Evolutionary conservation across 257 asterid genomes (phyloP).

Genomic region (Nicotiana tabacum): DNA sequence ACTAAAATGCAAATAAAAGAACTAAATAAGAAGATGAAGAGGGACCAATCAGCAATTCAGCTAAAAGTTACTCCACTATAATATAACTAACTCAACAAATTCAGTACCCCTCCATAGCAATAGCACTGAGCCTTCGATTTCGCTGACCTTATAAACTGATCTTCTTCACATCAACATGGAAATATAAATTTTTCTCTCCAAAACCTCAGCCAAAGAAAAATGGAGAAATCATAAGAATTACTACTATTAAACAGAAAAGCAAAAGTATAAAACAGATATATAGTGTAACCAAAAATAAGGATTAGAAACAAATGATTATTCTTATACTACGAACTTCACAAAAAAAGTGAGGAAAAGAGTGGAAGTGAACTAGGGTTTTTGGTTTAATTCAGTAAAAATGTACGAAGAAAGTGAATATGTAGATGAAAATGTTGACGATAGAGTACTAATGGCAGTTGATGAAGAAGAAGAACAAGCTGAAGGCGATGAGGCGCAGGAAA

Average conservation of each 20-base stretch:
- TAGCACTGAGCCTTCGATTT: not conserved
- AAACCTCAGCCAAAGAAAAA: not conserved
- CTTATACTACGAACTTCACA: not conserved
- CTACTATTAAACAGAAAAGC: not conserved
- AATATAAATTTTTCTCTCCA: not conserved
- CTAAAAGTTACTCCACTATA: too few species aligned
- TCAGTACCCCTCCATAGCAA: not conserved
- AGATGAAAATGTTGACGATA: not conserved
- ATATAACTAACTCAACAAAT: too few species aligned
- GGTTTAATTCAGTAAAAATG: not conserved
- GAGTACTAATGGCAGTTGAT: not conserved
- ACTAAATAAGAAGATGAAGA: too few species aligned
- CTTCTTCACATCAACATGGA: not conserved
- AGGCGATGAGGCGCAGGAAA: constrained; percentile 40
- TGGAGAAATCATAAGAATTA: not conserved
- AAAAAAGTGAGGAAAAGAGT: too few species aligned
- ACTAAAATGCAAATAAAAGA: too few species aligned
- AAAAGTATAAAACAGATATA: too few species aligned
- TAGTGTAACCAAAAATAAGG: too few species aligned
- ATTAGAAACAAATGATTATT: too few species aligned
- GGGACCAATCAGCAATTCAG: too few species aligned
- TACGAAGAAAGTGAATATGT: not conserved
- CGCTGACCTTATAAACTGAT: constrained; percentile 1
- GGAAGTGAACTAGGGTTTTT: not conserved
- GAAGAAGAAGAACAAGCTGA: constrained; percentile 25